Base-by-base conservation (phyloP, 345 rosid genomes). In the Erucastrum elatum region DNA sequence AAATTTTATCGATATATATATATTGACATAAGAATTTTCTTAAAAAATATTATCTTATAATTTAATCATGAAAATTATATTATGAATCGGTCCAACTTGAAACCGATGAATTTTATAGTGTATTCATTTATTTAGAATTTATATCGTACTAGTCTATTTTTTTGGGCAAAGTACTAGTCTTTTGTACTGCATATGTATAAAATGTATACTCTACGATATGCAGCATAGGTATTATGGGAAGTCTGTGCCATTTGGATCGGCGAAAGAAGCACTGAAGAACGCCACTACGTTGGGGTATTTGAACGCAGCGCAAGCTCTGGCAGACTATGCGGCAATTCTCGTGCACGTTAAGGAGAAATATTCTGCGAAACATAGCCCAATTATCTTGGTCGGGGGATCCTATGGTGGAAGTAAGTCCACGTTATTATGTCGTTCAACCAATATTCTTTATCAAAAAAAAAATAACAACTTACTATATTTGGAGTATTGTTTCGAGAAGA, bases 401-500 rank as follows among this genome's bases (percentile, higher is more conserved):
- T 91, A 89, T 1, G 89, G 93, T 8, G 96, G 96, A 89, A 90
- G 96, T 90, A 89, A 75, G 83, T 55, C 49, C 16, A 58, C 27
- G 8, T 65, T 55, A 33, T 61, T 12, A 61, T 29, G 35, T 26
- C 15, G 34, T 12, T 25, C 12, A 59, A 49, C 13, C 25, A 26
- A 56, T 1, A 51, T 3, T 61, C 63, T 58, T 58, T 41, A 41
- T 34, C 37, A 34, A 34, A 34, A 34, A 6, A 34, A 34, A 34
- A 56, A 21, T 21, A 21, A 58, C 63, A 58, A 29, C 15, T 59
- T 59, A 59, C 64, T 9, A 9, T 21, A 56, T 56, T 21, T 21
- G 29, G 12, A 56, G 2, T 17, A 9, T 21, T 56, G 13, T 56
- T 21, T 56, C 29, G 62, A 56, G 62, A 56, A 56, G 29, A 56